Evolutionary conservation across 164 flowering plant genomes (phyloP), one percentile per base, ranked within the genome.

Genomic region (Kalanchoe fedtschenkoi): DNA sequence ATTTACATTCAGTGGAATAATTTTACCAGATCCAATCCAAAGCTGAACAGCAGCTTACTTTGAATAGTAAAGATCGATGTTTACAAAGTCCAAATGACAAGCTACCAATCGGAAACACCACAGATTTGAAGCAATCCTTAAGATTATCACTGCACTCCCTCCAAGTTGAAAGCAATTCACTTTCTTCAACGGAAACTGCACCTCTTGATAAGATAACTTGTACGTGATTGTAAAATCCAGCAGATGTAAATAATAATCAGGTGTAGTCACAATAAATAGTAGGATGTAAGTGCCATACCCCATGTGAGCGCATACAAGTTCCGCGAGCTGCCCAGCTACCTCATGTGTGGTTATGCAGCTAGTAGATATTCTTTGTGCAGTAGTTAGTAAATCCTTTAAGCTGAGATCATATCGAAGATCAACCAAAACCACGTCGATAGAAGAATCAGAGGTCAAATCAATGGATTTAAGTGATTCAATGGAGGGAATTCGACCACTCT

Each of bases 61-160:
- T 95, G 76, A 95, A 95, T 24, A 95, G 81, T 68, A 95, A 62
- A 64, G 92, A 83, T 43, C 96, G 95, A 66, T 95, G 97, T 67
- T 84, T 82, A 72, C 99, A 95, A 30, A 91, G 83, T 42, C 99
- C 99, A 79, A 80, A 64, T 42, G 91, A 80, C 41, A 95, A 70
- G 69, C 86, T 84, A 42, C 99, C 99, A 62, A 91, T 68, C 6
- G 97, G 95, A 65, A 91, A 64, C 61, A 95, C 93, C 71, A 87
- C 70, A 65, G 98, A 90, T 56, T 90, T 83, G 66, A 91, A 71
- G 66, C 84, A 75, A 58, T 91, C 91, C 79, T 87, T 88, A 7
- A 87, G 68, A 67, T 78, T 84, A 65, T 84, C 77, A 70, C 74
- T 78, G 72, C 82, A 77, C 68, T 81, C 87, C 75, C 70, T 81